These are phyloP conservation scores for Plasmodium adleri DNA, from an alignment of 169 alveolate genomes.

Conservation along the genomic window DNA sequence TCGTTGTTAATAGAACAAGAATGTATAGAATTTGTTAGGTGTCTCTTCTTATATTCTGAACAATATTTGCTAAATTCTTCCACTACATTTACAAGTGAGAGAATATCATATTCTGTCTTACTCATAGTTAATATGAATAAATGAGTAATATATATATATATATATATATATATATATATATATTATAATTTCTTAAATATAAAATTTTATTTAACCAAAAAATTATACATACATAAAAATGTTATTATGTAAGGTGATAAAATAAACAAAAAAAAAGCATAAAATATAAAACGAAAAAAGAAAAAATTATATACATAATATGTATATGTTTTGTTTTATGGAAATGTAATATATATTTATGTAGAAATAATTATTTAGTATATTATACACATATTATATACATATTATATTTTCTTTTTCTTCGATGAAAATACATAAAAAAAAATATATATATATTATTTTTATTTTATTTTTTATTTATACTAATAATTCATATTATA, in stretches of 20 bases:
- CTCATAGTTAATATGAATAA: slow-evolving; percentile 16
- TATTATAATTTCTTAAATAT: no score
- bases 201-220: no score
- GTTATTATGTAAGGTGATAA: neutral
- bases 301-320: neutral
- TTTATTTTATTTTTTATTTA: no score
- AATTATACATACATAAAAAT: neutral
- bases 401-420: no score
- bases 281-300: neutral
- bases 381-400: no score
- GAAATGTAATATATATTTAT: no score
- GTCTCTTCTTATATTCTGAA: slow-evolving; percentile 32
- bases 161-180: neutral
- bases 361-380: no score
- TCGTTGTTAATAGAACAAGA: slow-evolving; percentile 36
- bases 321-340: no score
- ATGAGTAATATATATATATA: neutral
- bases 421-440: no score
- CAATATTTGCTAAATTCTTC: slow-evolving; percentile 58
- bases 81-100: slow-evolving; percentile 44
- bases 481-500: no score
- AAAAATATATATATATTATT: no score
- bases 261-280: slow-evolving; percentile 8
- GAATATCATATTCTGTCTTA: slow-evolving; percentile 25
- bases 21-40: slow-evolving; percentile 5